phyloP scores from a whole-genome alignment of 2,329 filamentous ascomycete genomes.

The Trichoderma atroviride region DNA sequence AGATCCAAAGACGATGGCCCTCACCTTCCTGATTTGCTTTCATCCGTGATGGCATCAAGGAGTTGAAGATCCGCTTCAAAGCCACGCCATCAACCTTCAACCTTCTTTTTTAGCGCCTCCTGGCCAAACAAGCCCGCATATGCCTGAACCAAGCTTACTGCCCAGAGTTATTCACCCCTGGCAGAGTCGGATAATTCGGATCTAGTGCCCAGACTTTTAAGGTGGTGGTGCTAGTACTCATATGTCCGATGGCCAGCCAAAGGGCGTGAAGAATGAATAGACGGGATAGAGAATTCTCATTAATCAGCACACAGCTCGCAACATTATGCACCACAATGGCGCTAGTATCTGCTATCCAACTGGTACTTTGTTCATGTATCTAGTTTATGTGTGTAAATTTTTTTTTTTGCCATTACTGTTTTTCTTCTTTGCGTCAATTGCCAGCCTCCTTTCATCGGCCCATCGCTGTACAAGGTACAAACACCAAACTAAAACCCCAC shows the following conservation, averaged over 20 bases:
- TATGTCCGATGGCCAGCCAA: background rate
- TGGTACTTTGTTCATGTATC: too few relatives aligned
- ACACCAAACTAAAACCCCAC: background rate
- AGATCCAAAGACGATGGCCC: background rate
- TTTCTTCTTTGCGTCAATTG: too few relatives aligned
- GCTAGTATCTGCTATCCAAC: too few relatives aligned
- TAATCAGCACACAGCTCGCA: too few relatives aligned
- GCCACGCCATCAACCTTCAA: background rate
- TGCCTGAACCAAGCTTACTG: background rate
- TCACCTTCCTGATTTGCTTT: slow-evolving; percentile 22
- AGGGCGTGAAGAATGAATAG: too few relatives aligned
- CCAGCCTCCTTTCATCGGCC: background rate
- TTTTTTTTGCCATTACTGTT: too few relatives aligned
- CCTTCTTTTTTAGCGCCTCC: background rate
- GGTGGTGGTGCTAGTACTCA: background rate
- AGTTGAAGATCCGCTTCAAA: background rate
- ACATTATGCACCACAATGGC: too few relatives aligned
- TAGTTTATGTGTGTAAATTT: too few relatives aligned
- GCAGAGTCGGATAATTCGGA: slow-evolving; percentile 19
- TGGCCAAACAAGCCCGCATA: background rate
- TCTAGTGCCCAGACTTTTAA: slow-evolving; percentile 1
- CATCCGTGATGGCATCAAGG: slow-evolving; percentile 14
- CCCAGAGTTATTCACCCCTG: slow-evolving; percentile 4
- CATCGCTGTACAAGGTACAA: background rate
- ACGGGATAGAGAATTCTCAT: too few relatives aligned